These are phyloP conservation scores for Gossypium gossypioides DNA, from an alignment of 441 rosid species.

Conservation along the genomic window DNA sequence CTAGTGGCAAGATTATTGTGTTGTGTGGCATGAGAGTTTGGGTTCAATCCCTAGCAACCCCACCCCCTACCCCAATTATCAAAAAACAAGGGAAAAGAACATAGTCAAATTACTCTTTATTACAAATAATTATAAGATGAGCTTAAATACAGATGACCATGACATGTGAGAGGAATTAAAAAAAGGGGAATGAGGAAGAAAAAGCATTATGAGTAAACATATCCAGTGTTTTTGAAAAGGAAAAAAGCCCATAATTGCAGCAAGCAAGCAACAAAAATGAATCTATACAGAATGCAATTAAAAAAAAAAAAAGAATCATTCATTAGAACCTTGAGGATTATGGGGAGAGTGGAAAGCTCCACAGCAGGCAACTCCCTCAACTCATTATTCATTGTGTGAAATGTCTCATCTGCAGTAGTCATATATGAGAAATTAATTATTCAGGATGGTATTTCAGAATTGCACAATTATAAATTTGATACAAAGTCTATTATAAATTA, in stretches of 20 bases:
- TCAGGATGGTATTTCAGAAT: not conserved
- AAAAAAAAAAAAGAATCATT: constrained; percentile 5
- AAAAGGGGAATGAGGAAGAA: not conserved
- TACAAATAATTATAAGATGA: not conserved
- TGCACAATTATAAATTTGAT: not conserved
- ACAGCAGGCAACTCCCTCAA: constrained; percentile 90
- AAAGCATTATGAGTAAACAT: not conserved
- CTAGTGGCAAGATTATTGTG: too few species aligned
- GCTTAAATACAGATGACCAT: not conserved
- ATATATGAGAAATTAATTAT: not conserved
- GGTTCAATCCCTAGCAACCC: too few species aligned
- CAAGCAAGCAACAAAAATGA: not conserved
- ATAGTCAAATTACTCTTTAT: not conserved
- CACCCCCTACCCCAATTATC: too few species aligned
- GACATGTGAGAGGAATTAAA: not conserved
- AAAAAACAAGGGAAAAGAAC: not conserved
- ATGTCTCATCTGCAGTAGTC: constrained; percentile 61
- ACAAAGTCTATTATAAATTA: not conserved
- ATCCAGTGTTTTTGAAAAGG: not conserved
- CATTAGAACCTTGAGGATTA: constrained; percentile 71
- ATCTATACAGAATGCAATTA: not conserved
- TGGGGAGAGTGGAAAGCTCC: constrained; percentile 88
- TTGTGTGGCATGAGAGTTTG: too few species aligned
- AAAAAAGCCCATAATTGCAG: not conserved
- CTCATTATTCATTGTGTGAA: constrained; percentile 69